Evolutionary conservation across 2,329 filamentous ascomycete species (phyloP).

Genomic region (Neofusicoccum umdonicola): DNA sequence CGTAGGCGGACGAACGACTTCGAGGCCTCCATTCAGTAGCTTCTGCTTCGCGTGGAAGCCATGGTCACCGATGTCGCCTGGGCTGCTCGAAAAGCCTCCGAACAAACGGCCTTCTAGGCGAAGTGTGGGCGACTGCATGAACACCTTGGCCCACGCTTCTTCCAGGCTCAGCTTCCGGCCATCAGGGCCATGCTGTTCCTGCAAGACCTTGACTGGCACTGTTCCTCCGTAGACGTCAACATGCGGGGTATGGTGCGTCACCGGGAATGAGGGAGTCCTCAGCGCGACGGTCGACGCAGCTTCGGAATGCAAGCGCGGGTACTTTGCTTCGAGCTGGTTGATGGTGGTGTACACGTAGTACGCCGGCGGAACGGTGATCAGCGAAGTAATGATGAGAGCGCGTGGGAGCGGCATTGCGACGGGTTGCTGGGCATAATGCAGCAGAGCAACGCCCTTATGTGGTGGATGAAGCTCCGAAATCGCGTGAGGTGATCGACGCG

Average conservation of each 20-base stretch:
- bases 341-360: neutral
- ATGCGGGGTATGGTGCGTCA: slow-evolving; percentile 6
- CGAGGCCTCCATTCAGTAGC: slow-evolving; percentile 1
- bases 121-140: slow-evolving; percentile 1
- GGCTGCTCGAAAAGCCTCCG: neutral
- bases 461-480: neutral
- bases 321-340: neutral
- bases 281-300: slow-evolving; percentile 1
- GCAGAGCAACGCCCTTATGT: neutral
- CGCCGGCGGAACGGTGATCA: neutral
- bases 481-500: neutral
- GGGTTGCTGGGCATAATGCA: neutral
- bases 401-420: neutral
- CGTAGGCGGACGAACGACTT: neutral
- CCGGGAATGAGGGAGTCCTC: neutral
- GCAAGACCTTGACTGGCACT: neutral
- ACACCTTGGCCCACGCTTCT: slow-evolving; percentile 5
- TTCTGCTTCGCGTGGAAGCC: neutral
- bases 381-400: neutral
- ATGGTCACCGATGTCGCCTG: slow-evolving; percentile 11
- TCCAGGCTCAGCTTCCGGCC: neutral
- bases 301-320: neutral
- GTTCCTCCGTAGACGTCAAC: slow-evolving; percentile 6
- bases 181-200: neutral
- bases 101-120: neutral